Evolutionary conservation across 108 stramenopile species (phyloP).

Genomic region (Bacterosira constricta): DNA sequence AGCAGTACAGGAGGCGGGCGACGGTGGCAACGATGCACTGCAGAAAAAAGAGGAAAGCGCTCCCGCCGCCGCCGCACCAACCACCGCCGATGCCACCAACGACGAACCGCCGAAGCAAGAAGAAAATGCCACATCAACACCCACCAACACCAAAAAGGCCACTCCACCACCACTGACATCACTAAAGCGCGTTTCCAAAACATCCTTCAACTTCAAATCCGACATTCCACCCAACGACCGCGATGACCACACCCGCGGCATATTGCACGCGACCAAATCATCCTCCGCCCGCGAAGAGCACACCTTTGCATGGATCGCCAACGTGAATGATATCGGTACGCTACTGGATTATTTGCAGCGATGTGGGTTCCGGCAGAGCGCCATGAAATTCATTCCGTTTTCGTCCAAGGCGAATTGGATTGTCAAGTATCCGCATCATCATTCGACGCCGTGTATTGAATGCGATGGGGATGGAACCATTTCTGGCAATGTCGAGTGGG

Average conservation of each 20-base stretch:
- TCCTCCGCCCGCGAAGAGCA: neutral
- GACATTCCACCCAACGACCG: neutral
- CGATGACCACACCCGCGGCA: neutral
- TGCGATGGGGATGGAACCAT: neutral
- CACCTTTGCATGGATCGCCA: constrained; percentile 5
- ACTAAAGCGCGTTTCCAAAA: constrained; percentile 1
- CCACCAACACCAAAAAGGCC: too few species aligned
- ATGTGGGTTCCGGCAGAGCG: neutral
- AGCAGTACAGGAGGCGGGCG: too few species aligned
- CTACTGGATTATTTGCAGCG: neutral
- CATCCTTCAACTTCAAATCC: neutral
- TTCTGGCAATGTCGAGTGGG: neutral
- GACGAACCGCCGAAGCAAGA: too few species aligned
- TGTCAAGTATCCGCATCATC: neutral
- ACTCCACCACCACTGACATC: neutral
- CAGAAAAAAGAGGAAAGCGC: too few species aligned
- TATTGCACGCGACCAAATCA: neutral
- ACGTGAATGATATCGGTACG: neutral
- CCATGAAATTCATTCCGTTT: constrained; percentile 13
- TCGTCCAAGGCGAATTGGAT: neutral
- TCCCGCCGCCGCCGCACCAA: too few species aligned
- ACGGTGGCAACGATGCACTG: too few species aligned
- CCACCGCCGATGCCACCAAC: too few species aligned
- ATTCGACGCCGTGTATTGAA: neutral
- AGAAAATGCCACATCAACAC: too few species aligned